phyloP scores from a whole-genome alignment of 495 filamentous ascomycete species.

The Apiosordaria backusii region DNA sequence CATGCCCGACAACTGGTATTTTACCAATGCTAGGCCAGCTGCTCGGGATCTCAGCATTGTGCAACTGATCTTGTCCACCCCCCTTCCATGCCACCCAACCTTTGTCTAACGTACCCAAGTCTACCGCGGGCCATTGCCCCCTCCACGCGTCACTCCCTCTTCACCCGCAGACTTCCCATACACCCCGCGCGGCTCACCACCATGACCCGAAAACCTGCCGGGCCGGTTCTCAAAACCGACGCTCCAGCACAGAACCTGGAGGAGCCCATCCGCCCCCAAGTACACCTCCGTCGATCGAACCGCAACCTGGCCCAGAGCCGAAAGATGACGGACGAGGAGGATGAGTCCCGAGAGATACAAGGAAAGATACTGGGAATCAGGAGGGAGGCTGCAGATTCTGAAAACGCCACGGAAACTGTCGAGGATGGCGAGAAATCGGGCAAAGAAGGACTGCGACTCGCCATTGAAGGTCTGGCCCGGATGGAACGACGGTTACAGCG shows the following conservation, averaged over 20 bases:
- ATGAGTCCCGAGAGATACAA: conserved; percentile 13
- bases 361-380: conserved; percentile 20
- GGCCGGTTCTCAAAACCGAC: neutral
- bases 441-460: conserved; percentile 26
- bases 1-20: neutral
- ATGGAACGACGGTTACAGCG: conserved; percentile 29
- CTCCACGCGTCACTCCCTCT: neutral
- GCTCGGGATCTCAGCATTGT: neutral
- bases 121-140: neutral
- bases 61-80: neutral
- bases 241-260: neutral
- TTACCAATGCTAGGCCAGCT: neutral
- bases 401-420: conserved; percentile 7
- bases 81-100: neutral
- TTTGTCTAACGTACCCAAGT: neutral
- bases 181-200: neutral
- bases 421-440: neutral
- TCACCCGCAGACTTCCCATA: neutral
- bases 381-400: neutral
- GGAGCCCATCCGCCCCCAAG: conserved; percentile 18
- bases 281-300: conserved; percentile 24
- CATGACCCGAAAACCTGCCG: conserved; percentile 12
- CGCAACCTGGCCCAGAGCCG: conserved; percentile 19
- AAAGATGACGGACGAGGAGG: conserved; percentile 8
- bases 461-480: conserved; percentile 29